phyloP scores from a whole-genome alignment of 345 rosid species.

The Cardamine chenopodiifolia region DNA sequence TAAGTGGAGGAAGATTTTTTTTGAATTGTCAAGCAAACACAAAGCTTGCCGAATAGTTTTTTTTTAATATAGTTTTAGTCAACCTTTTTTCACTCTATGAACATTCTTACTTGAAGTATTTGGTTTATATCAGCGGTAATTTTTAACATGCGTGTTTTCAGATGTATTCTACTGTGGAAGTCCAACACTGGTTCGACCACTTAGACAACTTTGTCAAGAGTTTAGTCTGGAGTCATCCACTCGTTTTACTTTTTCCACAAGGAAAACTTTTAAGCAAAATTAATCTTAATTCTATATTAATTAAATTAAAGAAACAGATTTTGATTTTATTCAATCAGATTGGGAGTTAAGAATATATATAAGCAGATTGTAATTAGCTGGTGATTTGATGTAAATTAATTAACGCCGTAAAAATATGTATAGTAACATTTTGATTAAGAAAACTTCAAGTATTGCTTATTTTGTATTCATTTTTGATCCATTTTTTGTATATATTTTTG shows the following conservation, averaged over 20 bases:
- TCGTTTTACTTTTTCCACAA: conserved; percentile 86
- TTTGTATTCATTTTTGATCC: background rate
- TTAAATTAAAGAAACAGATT: conserved; percentile 16
- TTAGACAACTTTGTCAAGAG: conserved; percentile 73
- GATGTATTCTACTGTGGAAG: conserved; percentile 99
- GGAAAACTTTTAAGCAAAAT: conserved; percentile 68
- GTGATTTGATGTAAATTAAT: conserved; percentile 26
- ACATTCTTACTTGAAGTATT: background rate
- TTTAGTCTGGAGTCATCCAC: conserved; percentile 76
- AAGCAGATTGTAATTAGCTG: conserved; percentile 30
- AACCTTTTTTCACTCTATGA: background rate
- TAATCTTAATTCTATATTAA: background rate
- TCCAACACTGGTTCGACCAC: conserved; percentile 63
- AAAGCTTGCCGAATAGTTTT: conserved; percentile 70
- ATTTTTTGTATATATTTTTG: background rate
- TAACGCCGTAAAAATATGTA: conserved; percentile 14
- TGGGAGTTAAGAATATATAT: background rate
- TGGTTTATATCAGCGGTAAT: background rate
- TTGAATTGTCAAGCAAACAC: conserved; percentile 61
- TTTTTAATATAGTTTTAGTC: background rate
- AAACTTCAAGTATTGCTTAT: background rate
- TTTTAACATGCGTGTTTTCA: conserved; percentile 41
- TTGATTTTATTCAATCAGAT: conserved; percentile 16
- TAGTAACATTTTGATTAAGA: conserved; percentile 23
- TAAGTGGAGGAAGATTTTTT: conserved; percentile 89